Conservation (phyloP, 2,329 filamentous ascomycete species). For the Teratosphaeria pseudoeucalypti region DNA sequence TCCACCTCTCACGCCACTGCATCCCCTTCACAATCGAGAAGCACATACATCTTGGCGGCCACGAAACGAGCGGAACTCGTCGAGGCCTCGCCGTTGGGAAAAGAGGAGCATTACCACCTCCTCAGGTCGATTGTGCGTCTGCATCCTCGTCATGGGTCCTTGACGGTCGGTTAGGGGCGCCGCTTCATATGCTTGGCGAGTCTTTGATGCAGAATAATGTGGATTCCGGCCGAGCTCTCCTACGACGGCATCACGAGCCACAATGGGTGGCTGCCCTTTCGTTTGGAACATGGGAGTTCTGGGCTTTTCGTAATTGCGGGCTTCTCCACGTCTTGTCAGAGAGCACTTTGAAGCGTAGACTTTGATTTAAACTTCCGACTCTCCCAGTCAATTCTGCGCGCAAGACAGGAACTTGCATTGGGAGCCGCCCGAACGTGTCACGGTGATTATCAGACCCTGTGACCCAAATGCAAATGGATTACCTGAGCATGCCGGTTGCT, state of each 20-base stretch:
- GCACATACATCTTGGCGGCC: not conserved
- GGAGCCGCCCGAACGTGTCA: not conserved
- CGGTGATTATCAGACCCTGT: not conserved
- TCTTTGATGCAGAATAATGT: not conserved
- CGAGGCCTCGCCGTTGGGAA: not conserved
- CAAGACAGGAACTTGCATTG: not conserved
- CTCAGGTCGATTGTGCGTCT: not conserved
- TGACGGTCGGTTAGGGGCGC: not conserved
- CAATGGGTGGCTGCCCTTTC: not conserved
- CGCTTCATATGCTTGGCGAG: not conserved
- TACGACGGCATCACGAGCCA: not conserved
- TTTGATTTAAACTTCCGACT: not conserved
- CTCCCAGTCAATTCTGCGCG: not conserved
- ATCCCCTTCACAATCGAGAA: not conserved
- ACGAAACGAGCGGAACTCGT: not conserved
- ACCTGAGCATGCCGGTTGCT: not conserved
- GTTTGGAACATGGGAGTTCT: not conserved
- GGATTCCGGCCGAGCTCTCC: not conserved
- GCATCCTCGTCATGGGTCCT: not conserved
- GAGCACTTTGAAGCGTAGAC: not conserved
- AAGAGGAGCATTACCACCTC: not conserved
- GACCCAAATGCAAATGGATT: not conserved
- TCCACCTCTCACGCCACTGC: not conserved
- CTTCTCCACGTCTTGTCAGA: not conserved
- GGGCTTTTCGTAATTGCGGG: not conserved